Percentiles rank a stretch among this genome's conserved stretches.
These are phyloP conservation scores for Chernovozyma aurita DNA, from an alignment of 1,139 yeast species.

Conservation along the genomic window DNA sequence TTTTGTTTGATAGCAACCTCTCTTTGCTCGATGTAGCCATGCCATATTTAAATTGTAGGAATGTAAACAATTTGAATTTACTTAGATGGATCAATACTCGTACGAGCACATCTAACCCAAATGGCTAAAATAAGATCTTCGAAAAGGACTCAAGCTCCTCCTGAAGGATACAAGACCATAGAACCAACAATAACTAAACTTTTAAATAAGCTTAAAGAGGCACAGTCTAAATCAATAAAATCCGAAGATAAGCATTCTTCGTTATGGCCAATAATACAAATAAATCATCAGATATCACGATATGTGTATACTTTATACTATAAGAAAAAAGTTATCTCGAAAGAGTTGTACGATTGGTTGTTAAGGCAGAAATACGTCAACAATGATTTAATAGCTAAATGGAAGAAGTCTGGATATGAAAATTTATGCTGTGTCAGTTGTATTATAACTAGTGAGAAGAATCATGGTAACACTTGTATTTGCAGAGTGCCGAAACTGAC, in stretches of 20 bases:
- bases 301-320: slow-evolving; percentile 74
- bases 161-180: slow-evolving; percentile 73
- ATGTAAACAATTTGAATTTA: too few relatives aligned
- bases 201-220: slow-evolving; percentile 54
- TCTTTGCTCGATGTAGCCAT: too few relatives aligned
- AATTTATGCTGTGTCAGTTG: slow-evolving; percentile 80
- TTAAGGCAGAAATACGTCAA: slow-evolving; percentile 66
- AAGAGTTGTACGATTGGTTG: slow-evolving; percentile 74
- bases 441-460: slow-evolving; percentile 60
- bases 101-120: too few relatives aligned
- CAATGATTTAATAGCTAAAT: slow-evolving; percentile 72
- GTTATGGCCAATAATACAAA: slow-evolving; percentile 68
- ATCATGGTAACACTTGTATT: slow-evolving; percentile 68
- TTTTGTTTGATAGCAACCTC: slow-evolving; percentile 13
- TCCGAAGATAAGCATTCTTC: slow-evolving; percentile 45
- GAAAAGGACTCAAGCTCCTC: slow-evolving; percentile 49
- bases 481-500: slow-evolving; percentile 77
- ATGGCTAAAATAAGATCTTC: slow-evolving; percentile 43
- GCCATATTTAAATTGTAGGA: too few relatives aligned
- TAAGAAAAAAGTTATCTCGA: slow-evolving; percentile 61
- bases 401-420: slow-evolving; percentile 91
- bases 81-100: too few relatives aligned
- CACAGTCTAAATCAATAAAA: slow-evolving; percentile 33
- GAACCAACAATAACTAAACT: slow-evolving; percentile 67
- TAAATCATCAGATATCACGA: slow-evolving; percentile 72